Conservation (phyloP, 2,329 filamentous ascomycete species). For the Diplodia intermedia region DNA sequence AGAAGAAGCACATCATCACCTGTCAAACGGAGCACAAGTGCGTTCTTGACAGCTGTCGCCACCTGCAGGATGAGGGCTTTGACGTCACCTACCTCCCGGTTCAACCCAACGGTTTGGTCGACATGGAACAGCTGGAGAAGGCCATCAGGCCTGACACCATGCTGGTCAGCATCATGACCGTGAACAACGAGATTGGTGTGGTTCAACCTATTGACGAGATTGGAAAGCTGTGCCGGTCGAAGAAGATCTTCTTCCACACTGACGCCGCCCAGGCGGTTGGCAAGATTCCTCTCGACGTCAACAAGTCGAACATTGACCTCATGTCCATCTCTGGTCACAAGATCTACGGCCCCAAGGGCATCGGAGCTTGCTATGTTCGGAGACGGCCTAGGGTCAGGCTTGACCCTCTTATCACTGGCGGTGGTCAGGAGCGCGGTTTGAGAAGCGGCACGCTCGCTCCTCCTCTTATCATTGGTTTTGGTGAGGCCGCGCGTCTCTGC, state of each 20-base stretch:
- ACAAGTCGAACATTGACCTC: slow-evolving; percentile 96
- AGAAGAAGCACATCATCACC: slow-evolving; percentile 99
- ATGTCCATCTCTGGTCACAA: slow-evolving; percentile 99
- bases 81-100: slow-evolving; percentile 97
- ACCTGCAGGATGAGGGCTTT: slow-evolving; percentile 95
- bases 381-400: slow-evolving; percentile 90
- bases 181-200: slow-evolving; percentile 99
- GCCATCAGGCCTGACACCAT: slow-evolving; percentile 91
- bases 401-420: slow-evolving; percentile 94
- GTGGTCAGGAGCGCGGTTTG: slow-evolving; percentile 93
- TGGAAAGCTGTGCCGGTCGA: slow-evolving; percentile 85
- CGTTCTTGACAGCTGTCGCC: slow-evolving; percentile 93
- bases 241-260: slow-evolving; percentile 98
- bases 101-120: slow-evolving; percentile 81
- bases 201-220: slow-evolving; percentile 96
- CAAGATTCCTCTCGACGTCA: slow-evolving; percentile 96
- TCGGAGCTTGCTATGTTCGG: slow-evolving; percentile 95
- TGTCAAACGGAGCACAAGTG: slow-evolving; percentile 99
- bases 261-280: slow-evolving; percentile 97
- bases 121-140: slow-evolving; percentile 81
- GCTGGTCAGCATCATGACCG: slow-evolving; percentile 96
- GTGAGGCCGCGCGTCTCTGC: slow-evolving; percentile 92
- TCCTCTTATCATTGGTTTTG: slow-evolving; percentile 87
- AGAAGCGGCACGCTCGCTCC: slow-evolving; percentile 94
- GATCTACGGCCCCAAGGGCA: slow-evolving; percentile 97